Evolutionary conservation across 2,329 filamentous ascomycete genomes (phyloP).

Genomic region (Cadophora gregata): DNA sequence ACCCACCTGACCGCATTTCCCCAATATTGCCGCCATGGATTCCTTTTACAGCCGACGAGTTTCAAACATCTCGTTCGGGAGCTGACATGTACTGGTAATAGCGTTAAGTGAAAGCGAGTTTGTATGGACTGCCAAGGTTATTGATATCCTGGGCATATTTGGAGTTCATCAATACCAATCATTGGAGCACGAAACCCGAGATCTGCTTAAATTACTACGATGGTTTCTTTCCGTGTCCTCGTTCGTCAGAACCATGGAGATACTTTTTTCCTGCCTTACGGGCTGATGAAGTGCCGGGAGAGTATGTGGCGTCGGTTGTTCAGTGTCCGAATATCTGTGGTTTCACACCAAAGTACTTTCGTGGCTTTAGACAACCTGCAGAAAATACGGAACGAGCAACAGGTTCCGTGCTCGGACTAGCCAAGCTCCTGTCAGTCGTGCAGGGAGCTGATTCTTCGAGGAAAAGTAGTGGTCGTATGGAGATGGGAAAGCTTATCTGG

Average conservation of each 20-base stretch:
- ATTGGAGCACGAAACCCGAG: neutral
- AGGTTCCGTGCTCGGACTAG: conserved; percentile 2
- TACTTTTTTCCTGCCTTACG: neutral
- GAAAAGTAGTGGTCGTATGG: conserved; percentile 16
- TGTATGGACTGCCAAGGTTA: conserved; percentile 4
- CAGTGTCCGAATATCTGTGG: neutral
- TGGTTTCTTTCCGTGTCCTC: neutral
- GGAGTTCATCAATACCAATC: neutral
- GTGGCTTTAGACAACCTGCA: neutral
- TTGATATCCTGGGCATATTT: neutral
- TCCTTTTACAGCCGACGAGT: conserved; percentile 1
- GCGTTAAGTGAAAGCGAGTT: neutral
- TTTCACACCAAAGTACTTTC: neutral
- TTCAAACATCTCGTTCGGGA: conserved; percentile 11
- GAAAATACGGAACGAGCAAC: neutral
- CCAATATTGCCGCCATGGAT: conserved; percentile 22
- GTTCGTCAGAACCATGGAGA: neutral
- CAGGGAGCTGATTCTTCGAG: neutral
- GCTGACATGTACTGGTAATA: neutral
- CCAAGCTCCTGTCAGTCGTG: conserved; percentile 25
- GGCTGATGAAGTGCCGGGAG: neutral
- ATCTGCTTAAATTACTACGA: neutral
- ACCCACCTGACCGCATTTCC: neutral
- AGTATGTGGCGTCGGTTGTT: neutral
- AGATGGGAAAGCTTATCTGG: conserved; percentile 21